Conservation (phyloP, 345 rosid genomes). For the Theobroma cacao region DNA sequence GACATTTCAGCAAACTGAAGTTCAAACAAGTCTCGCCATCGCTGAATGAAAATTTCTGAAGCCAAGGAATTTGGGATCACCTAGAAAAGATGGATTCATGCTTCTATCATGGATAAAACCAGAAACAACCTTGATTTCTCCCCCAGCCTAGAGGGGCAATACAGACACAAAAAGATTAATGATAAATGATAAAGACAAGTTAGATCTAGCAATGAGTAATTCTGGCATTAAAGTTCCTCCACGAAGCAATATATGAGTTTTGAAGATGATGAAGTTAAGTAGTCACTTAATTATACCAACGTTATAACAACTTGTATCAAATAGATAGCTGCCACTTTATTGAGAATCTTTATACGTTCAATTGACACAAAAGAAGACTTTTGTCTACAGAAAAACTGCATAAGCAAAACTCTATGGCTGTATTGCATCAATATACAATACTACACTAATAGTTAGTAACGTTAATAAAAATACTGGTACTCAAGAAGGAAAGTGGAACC, state of each 20-base stretch:
- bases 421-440: neutral
- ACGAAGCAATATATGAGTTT: neutral
- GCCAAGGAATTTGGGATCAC: neutral
- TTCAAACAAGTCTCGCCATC: neutral
- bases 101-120: neutral
- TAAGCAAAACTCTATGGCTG: neutral
- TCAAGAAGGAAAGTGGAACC: neutral
- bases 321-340: neutral
- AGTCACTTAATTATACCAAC: neutral
- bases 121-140: neutral
- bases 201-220: neutral
- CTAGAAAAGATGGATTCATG: neutral
- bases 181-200: neutral
- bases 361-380: neutral
- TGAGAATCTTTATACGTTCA: neutral
- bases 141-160: neutral
- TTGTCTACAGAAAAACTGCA: neutral
- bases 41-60: neutral
- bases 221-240: neutral
- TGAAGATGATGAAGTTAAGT: neutral
- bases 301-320: neutral
- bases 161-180: neutral
- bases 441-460: neutral
- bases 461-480: neutral
- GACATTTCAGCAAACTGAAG: neutral